Base-by-base conservation (phyloP, 75 land plant genomes). In the Picea sitchensis region DNA sequence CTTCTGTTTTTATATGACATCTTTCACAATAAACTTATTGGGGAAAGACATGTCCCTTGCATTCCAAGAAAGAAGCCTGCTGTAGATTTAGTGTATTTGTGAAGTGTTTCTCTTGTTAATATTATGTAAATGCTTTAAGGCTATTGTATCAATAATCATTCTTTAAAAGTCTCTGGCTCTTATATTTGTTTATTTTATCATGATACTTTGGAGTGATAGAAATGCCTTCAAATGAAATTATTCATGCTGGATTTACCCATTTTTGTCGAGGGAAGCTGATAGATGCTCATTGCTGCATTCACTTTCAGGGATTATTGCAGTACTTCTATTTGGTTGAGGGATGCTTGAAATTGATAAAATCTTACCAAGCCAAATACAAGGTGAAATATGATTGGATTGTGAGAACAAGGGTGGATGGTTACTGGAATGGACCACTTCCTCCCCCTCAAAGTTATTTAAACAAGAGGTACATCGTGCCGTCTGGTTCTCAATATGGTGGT, bases 281-380 rank as follows among this genome's bases (percentile, higher is more conserved):
- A 44, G 47, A 44, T 44, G 47, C 47, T 5, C 47, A 44, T 44
- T 44, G 5, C 5, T 44, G 5, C 5, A 44, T 44, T 44, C 3
- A 15, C 14, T 58, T 47, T 30, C 89, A 92, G 95, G 95, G 93
- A 9, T 72, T 93, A 36, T 74, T 93, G 75, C 95, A 93, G 73
- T 93, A 93, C 83, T 91, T 93, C 82, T 86, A 86, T 61, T 82
- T 93, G 76, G 94, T 93, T 14, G 90, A 93, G 69, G 94, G 94
- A 14, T 93, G 95, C 76, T 81, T 88, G 79, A 32, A 59, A 61
- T 82, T 93, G 86, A 93, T 93, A 23, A 56, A 69, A 13, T 14
- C 73, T 8, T 78, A 84, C 82, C 90, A 93, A 75, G 30, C 15
- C 15, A 67, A 80, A 23, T 63, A 82, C 82, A 81, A 86, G 14